Conservation (phyloP, 768 basidiomycete species). For the Trametes maxima region DNA sequence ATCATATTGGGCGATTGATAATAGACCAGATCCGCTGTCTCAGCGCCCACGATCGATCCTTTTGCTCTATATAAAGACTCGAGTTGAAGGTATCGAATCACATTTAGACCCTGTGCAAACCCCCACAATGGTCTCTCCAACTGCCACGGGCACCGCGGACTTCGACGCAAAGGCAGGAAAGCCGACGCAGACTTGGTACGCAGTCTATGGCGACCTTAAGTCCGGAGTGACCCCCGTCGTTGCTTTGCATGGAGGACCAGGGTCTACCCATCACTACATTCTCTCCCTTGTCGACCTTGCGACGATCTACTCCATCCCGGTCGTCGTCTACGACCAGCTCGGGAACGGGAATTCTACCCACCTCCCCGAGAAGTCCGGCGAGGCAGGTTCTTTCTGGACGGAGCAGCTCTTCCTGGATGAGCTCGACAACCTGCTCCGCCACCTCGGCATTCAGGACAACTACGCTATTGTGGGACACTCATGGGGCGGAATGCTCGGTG, state of each 20-base stretch:
- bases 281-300: conserved; percentile 40
- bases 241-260: conserved; percentile 52
- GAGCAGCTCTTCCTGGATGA: conserved; percentile 55
- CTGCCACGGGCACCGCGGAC: conserved; percentile 13
- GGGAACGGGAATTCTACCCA: conserved; percentile 51
- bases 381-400: conserved; percentile 42
- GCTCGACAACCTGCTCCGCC: conserved; percentile 49
- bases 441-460: conserved; percentile 42
- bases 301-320: conserved; percentile 35
- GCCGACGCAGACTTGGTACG: conserved; percentile 48
- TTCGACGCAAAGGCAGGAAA: conserved; percentile 24
- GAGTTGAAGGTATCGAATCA: neutral
- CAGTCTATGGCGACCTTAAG: conserved; percentile 44
- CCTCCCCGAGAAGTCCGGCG: conserved; percentile 36
- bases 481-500: conserved; percentile 58
- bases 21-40: neutral
- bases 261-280: conserved; percentile 44
- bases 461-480: conserved; percentile 57
- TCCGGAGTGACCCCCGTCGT: conserved; percentile 39
- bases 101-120: neutral
- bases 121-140: conserved; percentile 15
- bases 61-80: neutral
- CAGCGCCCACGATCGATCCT: neutral
- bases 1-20: too few species aligned
- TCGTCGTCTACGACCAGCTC: conserved; percentile 56